These are phyloP conservation scores for Neurospora sublineolata DNA, from an alignment of 495 filamentous ascomycete species.

Conservation along the genomic window DNA sequence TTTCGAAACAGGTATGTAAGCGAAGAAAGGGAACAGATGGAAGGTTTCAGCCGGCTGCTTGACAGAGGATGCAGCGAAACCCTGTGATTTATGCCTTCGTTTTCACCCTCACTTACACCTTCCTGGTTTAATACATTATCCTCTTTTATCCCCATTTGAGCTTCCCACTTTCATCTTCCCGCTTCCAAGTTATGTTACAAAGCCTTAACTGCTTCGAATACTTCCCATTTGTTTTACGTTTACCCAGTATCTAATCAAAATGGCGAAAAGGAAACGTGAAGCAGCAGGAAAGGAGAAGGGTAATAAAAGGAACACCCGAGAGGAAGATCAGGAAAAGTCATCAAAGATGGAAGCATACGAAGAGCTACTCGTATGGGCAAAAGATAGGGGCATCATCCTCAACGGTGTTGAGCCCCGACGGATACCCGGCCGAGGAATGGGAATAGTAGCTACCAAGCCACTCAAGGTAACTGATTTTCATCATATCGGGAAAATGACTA, in stretches of 20 bases:
- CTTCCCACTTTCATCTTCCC: not conserved
- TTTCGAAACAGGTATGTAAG: not conserved
- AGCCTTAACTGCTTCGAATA: not conserved
- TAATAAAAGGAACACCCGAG: not conserved
- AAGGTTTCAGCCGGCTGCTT: not conserved
- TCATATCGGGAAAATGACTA: not conserved
- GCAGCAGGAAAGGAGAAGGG: not conserved
- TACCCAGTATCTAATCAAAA: not conserved
- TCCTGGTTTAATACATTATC: not conserved
- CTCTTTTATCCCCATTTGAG: no score
- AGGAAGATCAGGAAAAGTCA: not conserved
- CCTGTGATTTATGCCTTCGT: not conserved
- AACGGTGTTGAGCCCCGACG: constrained; percentile 46
- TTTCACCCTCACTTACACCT: not conserved
- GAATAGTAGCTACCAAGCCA: constrained; percentile 55
- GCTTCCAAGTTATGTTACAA: not conserved
- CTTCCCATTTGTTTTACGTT: not conserved
- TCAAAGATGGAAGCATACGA: constrained; percentile 27
- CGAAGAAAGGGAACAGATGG: not conserved
- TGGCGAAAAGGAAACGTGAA: not conserved
- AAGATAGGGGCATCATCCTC: constrained; percentile 42
- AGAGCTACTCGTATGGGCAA: constrained; percentile 52
- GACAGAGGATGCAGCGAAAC: not conserved
- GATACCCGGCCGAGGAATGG: constrained; percentile 57
- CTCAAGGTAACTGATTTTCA: constrained; percentile 42